Evolutionary conservation across 495 filamentous ascomycete genomes (phyloP), one percentile per base, ranked within the genome.

Genomic region (Tetracladium marchalianum): DNA sequence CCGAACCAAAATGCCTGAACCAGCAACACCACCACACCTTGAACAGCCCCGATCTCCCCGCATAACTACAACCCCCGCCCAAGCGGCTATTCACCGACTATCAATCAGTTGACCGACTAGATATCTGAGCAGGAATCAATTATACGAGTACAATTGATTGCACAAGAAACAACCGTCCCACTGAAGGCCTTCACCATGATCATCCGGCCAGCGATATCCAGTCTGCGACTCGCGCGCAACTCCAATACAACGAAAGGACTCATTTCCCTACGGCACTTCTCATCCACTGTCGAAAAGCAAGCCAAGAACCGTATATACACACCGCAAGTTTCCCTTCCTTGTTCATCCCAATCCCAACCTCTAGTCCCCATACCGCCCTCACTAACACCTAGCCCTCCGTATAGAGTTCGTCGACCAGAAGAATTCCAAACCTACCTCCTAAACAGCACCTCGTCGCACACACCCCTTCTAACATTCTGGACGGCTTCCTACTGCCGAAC

Each of bases 401-500:
- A 7, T 46, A 80, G 72, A 4, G 66, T 83, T 46, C 78, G 81
- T 35, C 68, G 66, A 32, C 65, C 69, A n/a, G 65, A 75, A 43
- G 77, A 82, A 50, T 71, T 85, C 48, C 60, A 77, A 55, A 78
- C 69, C 33, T 72, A 82, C 47, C 70, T 73, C 15, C 67, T 79
- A 36, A 62, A 81, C 36, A 76, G 77, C 0, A 69, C 79, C 1
- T 70, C 73, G n/a, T 64, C 67, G 8, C 62, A 70, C 16, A 69
- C 62, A n/a, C 76, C 81, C 5, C 64, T 86, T 5, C 65, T 86
- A 31, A 85, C 82, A 1, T 63, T 85, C 11, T 87, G 82, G 82
- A 83, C 78, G 1, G 71, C 82, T 0, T 77, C 75, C 8, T 85
- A 71, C 62, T 85, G 80, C 58, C 57, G 70, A 7, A 75, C 73